Base-by-base conservation (phyloP, 148 eudicot genomes). In the Rhododendron henanense region DNA sequence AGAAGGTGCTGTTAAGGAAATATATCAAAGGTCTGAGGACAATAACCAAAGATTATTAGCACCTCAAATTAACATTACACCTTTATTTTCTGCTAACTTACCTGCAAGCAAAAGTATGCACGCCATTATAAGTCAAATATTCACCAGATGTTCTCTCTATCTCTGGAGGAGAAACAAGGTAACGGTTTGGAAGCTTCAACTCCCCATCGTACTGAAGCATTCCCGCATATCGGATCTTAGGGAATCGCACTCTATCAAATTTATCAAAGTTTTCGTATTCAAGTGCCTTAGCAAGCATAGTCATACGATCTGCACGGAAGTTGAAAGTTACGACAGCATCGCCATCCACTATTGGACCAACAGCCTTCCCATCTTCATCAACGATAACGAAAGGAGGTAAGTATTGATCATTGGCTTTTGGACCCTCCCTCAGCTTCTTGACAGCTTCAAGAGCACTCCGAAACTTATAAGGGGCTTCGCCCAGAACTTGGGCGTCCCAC, bases 401-500 rank as follows among this genome's bases (percentile, higher is more conserved):
- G 87, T 91, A 95, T 86, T 96, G 99, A 85, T 95, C 99, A 55
- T 87, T 94, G 6, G 92, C 89, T 10, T 90, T 89, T 3, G 98
- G 96, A 6, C 31, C 87, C 85, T 87, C 92, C 89, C 99, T 92
- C 89, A 96, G 83, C 57, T 65, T 96, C 91, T 95, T 96, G 83
- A 96, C 92, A 67, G 98, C 99, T 85, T 96, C 97, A 74, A 94
- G 57, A 50, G 97, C 91, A 87, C 71, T 90, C 81, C 48, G 95
- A 74, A 96, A 96, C 87, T 96, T 93, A 89, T 96, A 85, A 31
- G 96, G 99, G 81, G 99, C 97, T 93, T 96, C 98, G 81, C 99
- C 99, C 85, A 96, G 97, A 80, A 96, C 99, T 86, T 96, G 99
- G 55, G 99, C 98, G 85, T 96, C 98, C 99, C 99, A 96, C 48